phyloP scores from a whole-genome alignment of 2,329 filamentous ascomycete species.

The Aaosphaeria pasadenensis region DNA sequence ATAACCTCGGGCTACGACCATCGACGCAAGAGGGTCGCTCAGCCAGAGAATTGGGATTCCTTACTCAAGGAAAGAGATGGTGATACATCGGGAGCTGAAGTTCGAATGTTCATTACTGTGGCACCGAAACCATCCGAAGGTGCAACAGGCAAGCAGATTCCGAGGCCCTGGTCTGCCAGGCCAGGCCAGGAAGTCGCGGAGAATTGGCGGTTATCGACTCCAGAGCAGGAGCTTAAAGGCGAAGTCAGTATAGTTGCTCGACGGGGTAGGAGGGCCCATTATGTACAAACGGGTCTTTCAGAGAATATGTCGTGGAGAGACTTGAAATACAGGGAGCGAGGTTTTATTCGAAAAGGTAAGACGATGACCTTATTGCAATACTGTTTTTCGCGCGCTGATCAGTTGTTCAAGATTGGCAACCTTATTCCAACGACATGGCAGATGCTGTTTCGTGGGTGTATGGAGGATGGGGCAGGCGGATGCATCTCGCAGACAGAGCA shows the following conservation, averaged over 20 bases:
- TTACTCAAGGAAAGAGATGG: conserved; percentile 31
- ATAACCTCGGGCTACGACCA: conserved; percentile 32
- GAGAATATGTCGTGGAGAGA: conserved; percentile 27
- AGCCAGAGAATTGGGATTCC: conserved; percentile 29
- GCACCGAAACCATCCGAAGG: conserved; percentile 7
- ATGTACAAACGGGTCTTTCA: conserved; percentile 23
- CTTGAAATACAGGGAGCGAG: conserved; percentile 23
- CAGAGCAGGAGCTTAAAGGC: conserved; percentile 30
- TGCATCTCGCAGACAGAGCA: conserved; percentile 27
- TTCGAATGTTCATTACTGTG: conserved; percentile 31
- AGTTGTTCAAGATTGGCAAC: conserved; percentile 24
- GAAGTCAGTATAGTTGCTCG: conserved; percentile 30
- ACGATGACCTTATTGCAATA: background rate
- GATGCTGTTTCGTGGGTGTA: conserved; percentile 36
- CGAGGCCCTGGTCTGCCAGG: conserved; percentile 20
- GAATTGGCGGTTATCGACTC: conserved; percentile 21
- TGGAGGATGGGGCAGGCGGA: conserved; percentile 28
- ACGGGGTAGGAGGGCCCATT: conserved; percentile 21
- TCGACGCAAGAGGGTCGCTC: conserved; percentile 20
- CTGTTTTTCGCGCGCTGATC: background rate
- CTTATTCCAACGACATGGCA: conserved; percentile 34
- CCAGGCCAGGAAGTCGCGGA: conserved; percentile 29
- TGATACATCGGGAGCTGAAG: conserved; percentile 23
- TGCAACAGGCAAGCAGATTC: background rate
- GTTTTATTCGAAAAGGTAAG: conserved; percentile 26